Conservation (phyloP, 306 rosid genomes). For the Trifolium fragiferum region DNA sequence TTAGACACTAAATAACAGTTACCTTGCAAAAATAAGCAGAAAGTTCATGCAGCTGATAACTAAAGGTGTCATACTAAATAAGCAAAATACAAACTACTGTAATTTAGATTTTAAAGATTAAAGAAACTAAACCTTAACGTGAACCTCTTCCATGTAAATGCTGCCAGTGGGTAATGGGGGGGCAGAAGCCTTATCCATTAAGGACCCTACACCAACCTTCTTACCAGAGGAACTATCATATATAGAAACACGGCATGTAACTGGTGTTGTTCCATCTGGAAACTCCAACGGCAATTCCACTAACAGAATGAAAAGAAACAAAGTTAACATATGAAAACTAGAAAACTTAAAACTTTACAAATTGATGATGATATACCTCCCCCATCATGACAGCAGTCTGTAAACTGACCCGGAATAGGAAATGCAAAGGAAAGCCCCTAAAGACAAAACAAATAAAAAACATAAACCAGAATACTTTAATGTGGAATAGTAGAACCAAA, state of each 20-base stretch:
- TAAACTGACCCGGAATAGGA: constrained; percentile 95
- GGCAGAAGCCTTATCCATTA: constrained; percentile 94
- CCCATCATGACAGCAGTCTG: constrained; percentile 81
- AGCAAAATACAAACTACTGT: constrained; percentile 27
- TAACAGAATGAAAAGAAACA: constrained; percentile 44
- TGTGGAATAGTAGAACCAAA: neutral
- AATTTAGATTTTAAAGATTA: constrained; percentile 11
- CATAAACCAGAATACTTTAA: constrained; percentile 19
- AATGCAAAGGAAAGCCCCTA: constrained; percentile 98
- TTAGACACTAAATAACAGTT: constrained; percentile 34
- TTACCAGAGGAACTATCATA: constrained; percentile 86
- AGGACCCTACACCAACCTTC: constrained; percentile 92
- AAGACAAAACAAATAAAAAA: constrained; percentile 37
- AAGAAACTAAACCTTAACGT: constrained; percentile 75
- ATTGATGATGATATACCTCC: constrained; percentile 64
- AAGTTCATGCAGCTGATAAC: constrained; percentile 16
- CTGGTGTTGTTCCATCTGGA: constrained; percentile 99
- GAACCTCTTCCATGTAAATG: constrained; percentile 99
- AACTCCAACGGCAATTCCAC: constrained; percentile 96
- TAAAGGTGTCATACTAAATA: constrained; percentile 17
- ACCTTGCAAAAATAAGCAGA: constrained; percentile 27
- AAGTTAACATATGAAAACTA: constrained; percentile 36
- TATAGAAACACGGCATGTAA: constrained; percentile 91
- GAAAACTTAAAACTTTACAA: constrained; percentile 23
- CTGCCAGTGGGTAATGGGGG: constrained; percentile 83